Base-by-base conservation (phyloP, 164 flowering plant species). In the Chimonanthus praecox region DNA sequence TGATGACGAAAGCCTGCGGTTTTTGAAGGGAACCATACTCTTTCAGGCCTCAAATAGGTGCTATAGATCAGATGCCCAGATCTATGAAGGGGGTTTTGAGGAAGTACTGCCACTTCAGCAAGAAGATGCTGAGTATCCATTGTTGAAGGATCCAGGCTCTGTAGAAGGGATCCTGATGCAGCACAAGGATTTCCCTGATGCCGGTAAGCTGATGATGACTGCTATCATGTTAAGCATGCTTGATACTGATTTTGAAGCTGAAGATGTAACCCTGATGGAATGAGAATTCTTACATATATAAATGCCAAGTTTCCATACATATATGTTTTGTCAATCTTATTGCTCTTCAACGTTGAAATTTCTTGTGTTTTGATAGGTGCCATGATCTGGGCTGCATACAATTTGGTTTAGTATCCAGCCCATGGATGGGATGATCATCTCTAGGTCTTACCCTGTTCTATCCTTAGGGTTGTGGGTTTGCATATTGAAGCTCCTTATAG, bases 141-240 rank as follows among this genome's bases (percentile, higher is more conserved):
- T 15, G 67, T 43, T 77, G 73, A 83, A 73, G 76, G 88, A 87
- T 67, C 43, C 72, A 11, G 70, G 69, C 49, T 90, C 94, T 46
- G 94, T 95, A 3, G 98, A 95, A 78, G 86, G 74, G 66, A 84
- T 92, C 18, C 64, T 95, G 82, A 89, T 87, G 97, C 92, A 85
- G 81, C 99, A 93, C 78, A 87, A 81, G 71, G 90, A 83, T 81
- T 95, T 86, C 72, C 86, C 98, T 3, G 94, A 89, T 54, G 99
- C 97, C 2, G 98, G 95, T 1, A 88, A 90, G 84, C 80, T 93
- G 58, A 95, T 95, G 98, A 76, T 90, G 76, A 88, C 85, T 33
- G 97, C 99, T 7, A 71, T 93, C 33, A 83, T 84, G 87, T 73
- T 92, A 79, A 97, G 96, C 46, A 80, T 84, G 73, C 74, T 71